Conservation (phyloP, 495 filamentous ascomycete species). For the Astrothelium macrocarpum region DNA sequence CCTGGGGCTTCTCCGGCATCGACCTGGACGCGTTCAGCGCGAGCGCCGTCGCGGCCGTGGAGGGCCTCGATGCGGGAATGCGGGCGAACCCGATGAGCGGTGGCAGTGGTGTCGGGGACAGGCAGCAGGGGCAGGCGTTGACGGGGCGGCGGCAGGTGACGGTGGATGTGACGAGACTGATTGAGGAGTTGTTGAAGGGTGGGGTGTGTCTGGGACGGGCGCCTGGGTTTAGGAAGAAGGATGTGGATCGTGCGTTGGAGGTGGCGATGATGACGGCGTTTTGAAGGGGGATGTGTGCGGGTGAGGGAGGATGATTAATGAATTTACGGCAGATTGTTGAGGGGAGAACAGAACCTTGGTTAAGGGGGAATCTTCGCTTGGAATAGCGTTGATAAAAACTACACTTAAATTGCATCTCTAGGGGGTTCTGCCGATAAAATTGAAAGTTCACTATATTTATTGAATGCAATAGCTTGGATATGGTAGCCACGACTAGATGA, state of each 20-base stretch:
- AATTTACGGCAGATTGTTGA: background rate
- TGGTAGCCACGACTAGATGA: background rate
- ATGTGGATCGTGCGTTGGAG: constrained; percentile 49
- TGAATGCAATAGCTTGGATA: background rate
- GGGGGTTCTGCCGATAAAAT: too few species aligned
- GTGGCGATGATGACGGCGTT: constrained; percentile 6
- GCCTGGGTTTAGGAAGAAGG: constrained; percentile 49
- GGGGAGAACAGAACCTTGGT: background rate
- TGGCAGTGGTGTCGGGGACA: too few species aligned
- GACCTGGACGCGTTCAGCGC: background rate
- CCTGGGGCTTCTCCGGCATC: constrained; percentile 2
- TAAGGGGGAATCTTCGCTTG: background rate
- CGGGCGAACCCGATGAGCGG: too few species aligned
- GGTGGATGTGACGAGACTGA: constrained; percentile 29
- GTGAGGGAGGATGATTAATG: background rate
- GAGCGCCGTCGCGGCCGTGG: background rate
- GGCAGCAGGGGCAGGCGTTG: constrained; percentile 8
- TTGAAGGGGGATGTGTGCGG: background rate
- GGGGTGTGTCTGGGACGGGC: constrained; percentile 52
- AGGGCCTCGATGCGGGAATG: too few species aligned
- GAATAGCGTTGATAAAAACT: background rate
- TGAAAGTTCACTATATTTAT: background rate
- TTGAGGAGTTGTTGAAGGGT: constrained; percentile 35
- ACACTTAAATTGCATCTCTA: background rate
- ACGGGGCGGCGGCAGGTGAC: constrained; percentile 22